Percentiles rank a stretch among this genome's conserved stretches.
These are phyloP conservation scores for Trichoderma semiorbis DNA, from an alignment of 2,329 filamentous ascomycete genomes.

Conservation along the genomic window DNA sequence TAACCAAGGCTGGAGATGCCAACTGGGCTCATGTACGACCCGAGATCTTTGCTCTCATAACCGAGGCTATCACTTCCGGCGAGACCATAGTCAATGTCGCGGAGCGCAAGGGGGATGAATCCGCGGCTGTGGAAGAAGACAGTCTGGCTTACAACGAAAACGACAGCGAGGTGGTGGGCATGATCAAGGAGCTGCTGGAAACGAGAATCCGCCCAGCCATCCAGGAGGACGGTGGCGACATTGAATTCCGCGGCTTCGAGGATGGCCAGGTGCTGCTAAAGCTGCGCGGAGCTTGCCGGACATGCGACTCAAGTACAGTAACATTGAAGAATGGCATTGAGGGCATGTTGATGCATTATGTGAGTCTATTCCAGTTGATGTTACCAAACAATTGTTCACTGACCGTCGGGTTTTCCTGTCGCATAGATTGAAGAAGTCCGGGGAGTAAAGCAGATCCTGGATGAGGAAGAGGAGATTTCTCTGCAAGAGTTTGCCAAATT, in stretches of 20 bases:
- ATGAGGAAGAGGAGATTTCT: slow-evolving; percentile 87
- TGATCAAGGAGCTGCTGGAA: slow-evolving; percentile 98
- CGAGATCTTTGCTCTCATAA: slow-evolving; percentile 93
- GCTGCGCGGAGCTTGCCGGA: slow-evolving; percentile 87
- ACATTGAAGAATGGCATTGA: slow-evolving; percentile 98
- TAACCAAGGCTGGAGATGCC: slow-evolving; percentile 82
- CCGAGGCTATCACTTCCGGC: slow-evolving; percentile 82
- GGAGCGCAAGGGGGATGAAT: slow-evolving; percentile 56
- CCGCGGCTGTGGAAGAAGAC: slow-evolving; percentile 50
- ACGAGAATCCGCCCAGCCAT: slow-evolving; percentile 93
- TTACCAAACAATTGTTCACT: neutral
- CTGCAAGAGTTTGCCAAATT: slow-evolving; percentile 89
- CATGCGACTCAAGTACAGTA: slow-evolving; percentile 94
- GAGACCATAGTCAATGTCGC: slow-evolving; percentile 73
- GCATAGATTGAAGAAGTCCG: slow-evolving; percentile 91
- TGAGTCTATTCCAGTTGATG: slow-evolving; percentile 45
- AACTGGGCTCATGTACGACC: slow-evolving; percentile 95
- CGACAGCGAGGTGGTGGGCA: slow-evolving; percentile 89
- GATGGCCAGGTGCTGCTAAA: slow-evolving; percentile 79
- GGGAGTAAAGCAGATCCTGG: slow-evolving; percentile 84
- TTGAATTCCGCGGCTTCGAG: slow-evolving; percentile 89
- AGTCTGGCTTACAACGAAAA: slow-evolving; percentile 81
- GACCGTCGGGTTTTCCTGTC: neutral
- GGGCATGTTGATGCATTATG: slow-evolving; percentile 96
- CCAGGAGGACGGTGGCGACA: slow-evolving; percentile 96